Conservation (phyloP, 768 basidiomycete genomes). For the Butyriboletus loyo region DNA sequence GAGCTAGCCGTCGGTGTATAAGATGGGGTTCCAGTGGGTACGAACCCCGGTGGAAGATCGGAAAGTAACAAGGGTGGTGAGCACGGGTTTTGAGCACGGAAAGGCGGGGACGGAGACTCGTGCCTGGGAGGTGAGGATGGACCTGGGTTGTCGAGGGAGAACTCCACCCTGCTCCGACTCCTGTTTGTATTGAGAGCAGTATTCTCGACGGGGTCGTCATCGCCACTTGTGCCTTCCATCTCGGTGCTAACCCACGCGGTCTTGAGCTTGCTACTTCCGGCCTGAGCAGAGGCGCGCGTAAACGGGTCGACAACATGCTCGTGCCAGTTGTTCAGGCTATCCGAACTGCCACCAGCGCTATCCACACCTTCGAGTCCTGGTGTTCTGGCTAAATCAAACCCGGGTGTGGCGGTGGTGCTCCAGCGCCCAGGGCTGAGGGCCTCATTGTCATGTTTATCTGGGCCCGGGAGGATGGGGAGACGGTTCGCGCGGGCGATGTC, state of each 20-base stretch:
- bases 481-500: constrained; percentile 31
- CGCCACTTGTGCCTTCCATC: constrained; percentile 34
- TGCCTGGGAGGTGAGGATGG: constrained; percentile 11
- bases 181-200: constrained; percentile 3
- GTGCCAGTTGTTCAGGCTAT: constrained; percentile 25
- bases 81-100: constrained; percentile 2
- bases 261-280: constrained; percentile 17
- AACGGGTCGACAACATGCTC: constrained; percentile 29
- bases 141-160: constrained; percentile 16
- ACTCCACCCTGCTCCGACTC: constrained; percentile 13
- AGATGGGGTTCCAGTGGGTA: constrained; percentile 23
- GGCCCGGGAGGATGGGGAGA: constrained; percentile 20
- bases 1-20: constrained; percentile 12
- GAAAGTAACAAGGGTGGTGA: constrained; percentile 18
- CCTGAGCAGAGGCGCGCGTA: constrained; percentile 24
- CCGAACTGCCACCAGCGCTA: constrained; percentile 16
- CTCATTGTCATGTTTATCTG: constrained; percentile 31
- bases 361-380: constrained; percentile 19
- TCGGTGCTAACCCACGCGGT: constrained; percentile 44
- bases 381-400: constrained; percentile 34
- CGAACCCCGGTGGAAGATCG: constrained; percentile 28
- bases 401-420: constrained; percentile 79
- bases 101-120: constrained; percentile 11
- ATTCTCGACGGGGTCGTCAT: constrained; percentile 26
- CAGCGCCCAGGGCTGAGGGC: constrained; percentile 54